phyloP scores from a whole-genome alignment of 2,329 filamentous ascomycete genomes.

The Colletotrichum sp. region DNA sequence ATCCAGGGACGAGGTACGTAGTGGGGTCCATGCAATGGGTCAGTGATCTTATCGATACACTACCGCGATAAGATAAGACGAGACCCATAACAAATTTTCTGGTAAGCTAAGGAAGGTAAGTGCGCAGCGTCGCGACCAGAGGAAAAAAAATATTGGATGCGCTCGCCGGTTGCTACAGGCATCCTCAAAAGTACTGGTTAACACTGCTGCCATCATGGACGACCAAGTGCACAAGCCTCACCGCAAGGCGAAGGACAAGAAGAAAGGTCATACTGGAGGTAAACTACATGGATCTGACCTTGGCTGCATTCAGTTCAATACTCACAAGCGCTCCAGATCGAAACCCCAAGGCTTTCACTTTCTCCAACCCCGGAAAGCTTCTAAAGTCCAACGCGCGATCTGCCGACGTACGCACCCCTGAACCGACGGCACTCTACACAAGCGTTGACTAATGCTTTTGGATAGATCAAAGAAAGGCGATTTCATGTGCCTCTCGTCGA shows the following conservation, averaged over 20 bases:
- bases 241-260: conserved; percentile 80
- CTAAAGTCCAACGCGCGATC: conserved; percentile 76
- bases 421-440: background rate
- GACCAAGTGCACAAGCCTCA: conserved; percentile 86
- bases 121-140: conserved; percentile 7
- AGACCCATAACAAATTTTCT: conserved; percentile 19
- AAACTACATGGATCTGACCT: conserved; percentile 23
- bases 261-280: conserved; percentile 73
- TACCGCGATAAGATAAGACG: conserved; percentile 8
- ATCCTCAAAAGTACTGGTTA: background rate
- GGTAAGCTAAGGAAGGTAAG: background rate
- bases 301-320: background rate
- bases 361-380: conserved; percentile 80
- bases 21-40: background rate
- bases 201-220: conserved; percentile 64
- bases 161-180: background rate
- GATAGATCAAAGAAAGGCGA: conserved; percentile 89
- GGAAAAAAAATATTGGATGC: background rate
- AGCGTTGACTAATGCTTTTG: background rate
- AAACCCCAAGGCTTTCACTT: conserved; percentile 92
- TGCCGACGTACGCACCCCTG: conserved; percentile 61
- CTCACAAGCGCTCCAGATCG: conserved; percentile 53
- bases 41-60: background rate
- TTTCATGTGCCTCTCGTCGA: conserved; percentile 97
- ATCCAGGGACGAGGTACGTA: background rate